These are phyloP conservation scores for Prunus kanzakura DNA, from an alignment of 306 rosid genomes.

Conservation along the genomic window DNA sequence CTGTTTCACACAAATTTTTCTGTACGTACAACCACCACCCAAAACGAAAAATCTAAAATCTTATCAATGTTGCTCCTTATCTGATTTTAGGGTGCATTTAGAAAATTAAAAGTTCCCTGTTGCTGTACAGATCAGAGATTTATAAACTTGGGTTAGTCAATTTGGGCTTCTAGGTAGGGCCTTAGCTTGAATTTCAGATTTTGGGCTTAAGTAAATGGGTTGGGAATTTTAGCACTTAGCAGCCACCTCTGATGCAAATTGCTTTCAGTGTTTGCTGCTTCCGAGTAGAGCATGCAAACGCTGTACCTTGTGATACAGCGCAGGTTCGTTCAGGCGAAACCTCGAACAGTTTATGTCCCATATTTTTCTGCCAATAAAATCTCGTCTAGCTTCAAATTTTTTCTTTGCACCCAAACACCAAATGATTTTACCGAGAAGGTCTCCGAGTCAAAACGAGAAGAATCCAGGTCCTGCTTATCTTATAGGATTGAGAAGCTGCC, in stretches of 20 bases:
- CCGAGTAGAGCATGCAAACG: conserved; percentile 27
- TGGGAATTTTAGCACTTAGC: background rate
- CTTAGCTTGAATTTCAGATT: background rate
- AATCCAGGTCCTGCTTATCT: conserved; percentile 46
- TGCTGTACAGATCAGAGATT: background rate
- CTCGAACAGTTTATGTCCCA: conserved; percentile 50
- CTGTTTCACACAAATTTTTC: no score
- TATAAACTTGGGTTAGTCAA: background rate
- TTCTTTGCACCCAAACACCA: conserved; percentile 48
- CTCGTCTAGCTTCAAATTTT: conserved; percentile 20
- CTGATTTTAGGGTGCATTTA: no score
- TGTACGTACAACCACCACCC: no score
- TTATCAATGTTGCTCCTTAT: no score
- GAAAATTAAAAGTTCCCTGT: background rate
- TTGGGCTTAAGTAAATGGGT: background rate
- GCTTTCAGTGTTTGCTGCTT: no score
- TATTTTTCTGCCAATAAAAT: conserved; percentile 9
- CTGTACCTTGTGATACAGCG: conserved; percentile 5
- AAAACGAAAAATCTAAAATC: no score
- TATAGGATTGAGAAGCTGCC: conserved; percentile 71
- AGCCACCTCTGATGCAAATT: no score
- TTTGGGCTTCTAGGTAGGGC: background rate
- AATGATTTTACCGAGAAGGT: conserved; percentile 7
- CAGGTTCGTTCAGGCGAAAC: conserved; percentile 49
- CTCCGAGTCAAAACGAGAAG: conserved; percentile 25